A percentile compares a stretch with the other conserved stretches of the same genome.
These are phyloP conservation scores for Penicillium sp. DNA, from an alignment of 2,329 filamentous ascomycete species.

Conservation along the genomic window DNA sequence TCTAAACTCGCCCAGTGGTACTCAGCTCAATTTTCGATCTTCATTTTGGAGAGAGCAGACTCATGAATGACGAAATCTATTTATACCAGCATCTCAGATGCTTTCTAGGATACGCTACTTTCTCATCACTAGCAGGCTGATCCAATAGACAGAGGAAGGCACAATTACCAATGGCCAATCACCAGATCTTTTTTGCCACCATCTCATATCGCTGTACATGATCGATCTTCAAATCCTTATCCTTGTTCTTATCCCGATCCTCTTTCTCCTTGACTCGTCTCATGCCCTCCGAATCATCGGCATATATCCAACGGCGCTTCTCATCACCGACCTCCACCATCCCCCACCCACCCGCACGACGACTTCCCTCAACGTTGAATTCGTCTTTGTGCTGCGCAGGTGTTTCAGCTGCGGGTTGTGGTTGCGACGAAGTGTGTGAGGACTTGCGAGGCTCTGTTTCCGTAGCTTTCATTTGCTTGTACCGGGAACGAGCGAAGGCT, in stretches of 20 bases:
- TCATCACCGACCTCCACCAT: conserved; percentile 89
- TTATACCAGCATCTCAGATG: background rate
- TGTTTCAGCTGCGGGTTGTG: conserved; percentile 5
- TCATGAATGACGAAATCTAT: background rate
- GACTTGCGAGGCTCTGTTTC: conserved; percentile 48
- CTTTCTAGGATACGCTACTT: background rate
- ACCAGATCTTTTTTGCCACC: conserved; percentile 98
- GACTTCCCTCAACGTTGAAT: conserved; percentile 70
- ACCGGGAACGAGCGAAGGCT: conserved; percentile 76
- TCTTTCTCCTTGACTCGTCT: conserved; percentile 66
- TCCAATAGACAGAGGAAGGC: background rate
- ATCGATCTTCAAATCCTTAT: conserved; percentile 62
- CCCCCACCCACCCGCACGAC: conserved; percentile 79
- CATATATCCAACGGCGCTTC: conserved; percentile 81
- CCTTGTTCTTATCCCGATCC: conserved; percentile 63
- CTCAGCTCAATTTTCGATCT: background rate
- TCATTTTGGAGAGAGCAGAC: too few relatives aligned
- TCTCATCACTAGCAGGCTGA: background rate
- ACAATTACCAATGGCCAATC: conserved; percentile 9
- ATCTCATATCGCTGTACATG: conserved; percentile 84
- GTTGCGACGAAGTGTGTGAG: conserved; percentile 7
- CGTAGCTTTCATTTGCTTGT: conserved; percentile 75
- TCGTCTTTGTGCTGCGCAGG: conserved; percentile 43
- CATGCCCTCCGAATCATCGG: conserved; percentile 76
- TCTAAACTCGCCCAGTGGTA: too few relatives aligned